Conservation (phyloP, 305 asterid species). For the Fraxinus platypoda region DNA sequence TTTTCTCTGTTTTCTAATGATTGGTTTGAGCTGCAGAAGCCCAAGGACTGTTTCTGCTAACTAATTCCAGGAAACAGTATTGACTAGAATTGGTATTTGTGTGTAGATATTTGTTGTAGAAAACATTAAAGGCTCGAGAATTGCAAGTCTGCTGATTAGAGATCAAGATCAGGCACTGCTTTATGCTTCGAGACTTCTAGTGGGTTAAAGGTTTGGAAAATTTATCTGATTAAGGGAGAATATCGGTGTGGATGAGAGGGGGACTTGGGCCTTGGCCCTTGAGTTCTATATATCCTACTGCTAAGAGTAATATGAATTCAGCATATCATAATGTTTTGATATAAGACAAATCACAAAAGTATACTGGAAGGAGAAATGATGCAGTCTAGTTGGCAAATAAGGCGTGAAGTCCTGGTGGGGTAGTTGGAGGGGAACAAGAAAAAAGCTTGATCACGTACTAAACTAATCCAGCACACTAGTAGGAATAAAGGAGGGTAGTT, state of each 20-base stretch:
- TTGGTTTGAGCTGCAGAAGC: background rate
- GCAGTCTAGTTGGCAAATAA: background rate
- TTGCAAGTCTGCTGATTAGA: background rate
- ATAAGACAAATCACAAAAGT: background rate
- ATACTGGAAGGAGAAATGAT: background rate
- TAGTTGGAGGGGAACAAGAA: background rate
- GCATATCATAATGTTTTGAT: background rate
- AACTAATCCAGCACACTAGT: background rate
- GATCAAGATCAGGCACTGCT: background rate
- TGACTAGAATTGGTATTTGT: background rate
- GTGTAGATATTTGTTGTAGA: background rate
- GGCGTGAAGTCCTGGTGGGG: background rate
- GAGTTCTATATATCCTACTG: background rate
- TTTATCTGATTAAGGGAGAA: background rate
- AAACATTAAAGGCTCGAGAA: background rate
- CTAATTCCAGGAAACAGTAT: background rate
- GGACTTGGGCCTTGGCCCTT: background rate
- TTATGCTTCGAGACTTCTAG: background rate
- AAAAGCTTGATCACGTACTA: background rate
- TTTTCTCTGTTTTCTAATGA: background rate
- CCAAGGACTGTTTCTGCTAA: background rate
- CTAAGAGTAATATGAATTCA: background rate
- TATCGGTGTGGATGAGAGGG: background rate
- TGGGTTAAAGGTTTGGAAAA: background rate
- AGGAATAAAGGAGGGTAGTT: background rate